Evolutionary conservation across 176 grass and related monocot genomes (phyloP), one percentile per base, ranked within the genome.

Genomic region (Tuctoria greenei): DNA sequence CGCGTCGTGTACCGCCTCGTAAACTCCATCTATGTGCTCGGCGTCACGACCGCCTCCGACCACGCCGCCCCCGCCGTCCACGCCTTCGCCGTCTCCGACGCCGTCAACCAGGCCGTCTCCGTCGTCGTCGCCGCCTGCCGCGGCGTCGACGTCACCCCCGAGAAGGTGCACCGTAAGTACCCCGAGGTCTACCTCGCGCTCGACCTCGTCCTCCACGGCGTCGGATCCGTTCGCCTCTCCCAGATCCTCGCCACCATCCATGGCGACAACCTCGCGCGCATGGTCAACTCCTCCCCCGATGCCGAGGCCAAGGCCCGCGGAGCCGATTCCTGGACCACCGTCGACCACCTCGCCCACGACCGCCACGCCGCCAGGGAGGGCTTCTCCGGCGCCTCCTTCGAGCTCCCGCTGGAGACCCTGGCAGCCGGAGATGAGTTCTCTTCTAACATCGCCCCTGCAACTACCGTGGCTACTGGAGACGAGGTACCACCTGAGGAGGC

Each of bases 111-210:
- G 81, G 80, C 95, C 50, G 95, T 99, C 34, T 79, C 74, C 35
- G 95, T 99, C 72, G 74, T 99, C 28, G 91, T 95, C 42, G 84
- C 95, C 17, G 95, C 95, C 21, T 99, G 95, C 74, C 88, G 91
- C 28, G 91, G 95, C 56, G 82, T 99, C 64, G 95, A 99, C 15
- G 95, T 88, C 58, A 95, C 91, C 16, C 95, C 95, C 3, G 91
- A 99, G 57, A 99, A 99, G 87, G 81, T 99, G 41, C 89, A 95
- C 55, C 91, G 91, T 41, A 99, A 99, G 80, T 99, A 95, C 80
- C 91, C 95, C 3, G 95, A 99, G 87, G 89, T 99, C 20, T 99
- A 99, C 66, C 88, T 99, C 82, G 95, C 95, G 3, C 89, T 99
- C 40, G 95, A 99, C 64, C 93, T 99, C 71, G 88, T 98, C 67